A percentile compares a stretch with the other conserved stretches of the same genome.
phyloP scores from a whole-genome alignment of 176 grass and related monocot species.

The Calamus simplicifolius region DNA sequence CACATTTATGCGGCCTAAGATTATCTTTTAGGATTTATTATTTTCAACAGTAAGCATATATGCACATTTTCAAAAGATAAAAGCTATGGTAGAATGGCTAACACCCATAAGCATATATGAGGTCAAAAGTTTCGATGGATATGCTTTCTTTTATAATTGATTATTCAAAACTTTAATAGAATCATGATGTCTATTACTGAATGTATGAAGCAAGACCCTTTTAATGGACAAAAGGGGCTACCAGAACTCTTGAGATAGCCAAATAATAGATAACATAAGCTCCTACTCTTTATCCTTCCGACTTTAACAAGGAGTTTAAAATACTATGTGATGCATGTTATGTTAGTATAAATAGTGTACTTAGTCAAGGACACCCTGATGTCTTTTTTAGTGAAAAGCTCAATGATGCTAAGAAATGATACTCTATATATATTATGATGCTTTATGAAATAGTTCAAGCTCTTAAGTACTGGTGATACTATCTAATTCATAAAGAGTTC shows the following conservation, averaged over 20 bases:
- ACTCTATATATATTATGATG: background rate
- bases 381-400: background rate
- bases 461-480: background rate
- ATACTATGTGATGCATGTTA: background rate
- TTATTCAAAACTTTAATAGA: background rate
- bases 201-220: too few species aligned
- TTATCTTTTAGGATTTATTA: background rate
- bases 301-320: background rate
- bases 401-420: background rate
- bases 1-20: background rate
- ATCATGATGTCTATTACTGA: background rate
- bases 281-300: background rate
- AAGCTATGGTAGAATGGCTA: background rate
- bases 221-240: too few species aligned
- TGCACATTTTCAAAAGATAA: background rate
- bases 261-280: background rate
- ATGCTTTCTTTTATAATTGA: background rate
- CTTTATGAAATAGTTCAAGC: background rate
- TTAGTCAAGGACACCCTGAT: background rate
- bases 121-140: background rate
- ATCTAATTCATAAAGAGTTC: background rate
- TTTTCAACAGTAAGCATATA: background rate
- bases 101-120: background rate
- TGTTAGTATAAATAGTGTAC: too few species aligned
- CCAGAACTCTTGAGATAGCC: background rate